Evolutionary conservation across 768 basidiomycete species (phyloP), one percentile per base, ranked within the genome.

Genomic region (Roridomyces roridus): DNA sequence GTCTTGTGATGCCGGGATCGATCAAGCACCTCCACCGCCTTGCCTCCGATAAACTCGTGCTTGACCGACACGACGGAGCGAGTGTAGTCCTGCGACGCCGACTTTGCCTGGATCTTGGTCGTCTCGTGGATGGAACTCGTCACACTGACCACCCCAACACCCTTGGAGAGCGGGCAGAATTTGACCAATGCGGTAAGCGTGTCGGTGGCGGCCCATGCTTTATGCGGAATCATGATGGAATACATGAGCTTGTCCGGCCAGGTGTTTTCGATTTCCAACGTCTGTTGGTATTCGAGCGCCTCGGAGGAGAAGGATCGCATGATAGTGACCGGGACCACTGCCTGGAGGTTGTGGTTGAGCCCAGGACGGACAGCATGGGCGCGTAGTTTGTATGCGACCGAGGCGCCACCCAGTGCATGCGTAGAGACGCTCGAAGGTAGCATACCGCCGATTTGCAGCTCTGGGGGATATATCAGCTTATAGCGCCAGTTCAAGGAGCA

Each of bases 201-300:
- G 72, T 98, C 95, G 6, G 95, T 96, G 0, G 88, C 91, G 0
- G 94, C 92, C 87, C 91, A 98, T 0, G 96, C 96, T 68, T 96
- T 96, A 80, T 96, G 94, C 0, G 96, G 96, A 28, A 98, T 73
- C 77, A 94, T 91, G 67, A 94, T 85, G 6, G 90, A 88, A 71
- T 96, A 98, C 95, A 96, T 96, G 73, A 97, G 77, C 76, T 98
- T 98, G 20, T 89, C 90, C 0, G 96, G 95, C 96, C 96, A 98
- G 15, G 94, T 95, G 71, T 96, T 97, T 72, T 97, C 92, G 62
- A 93, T 88, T 71, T 98, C 96, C 55, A 97, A 82, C 2, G 94
- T 94, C 69, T 98, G 95, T 66, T 94, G 96, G 77, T 93, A 98
- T 71, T 98, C 96, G 64, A 97, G 83, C 0, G 96, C 89, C 59